Base-by-base conservation (phyloP, 352 stramenopile species). In the Plasmopara viticola region DNA sequence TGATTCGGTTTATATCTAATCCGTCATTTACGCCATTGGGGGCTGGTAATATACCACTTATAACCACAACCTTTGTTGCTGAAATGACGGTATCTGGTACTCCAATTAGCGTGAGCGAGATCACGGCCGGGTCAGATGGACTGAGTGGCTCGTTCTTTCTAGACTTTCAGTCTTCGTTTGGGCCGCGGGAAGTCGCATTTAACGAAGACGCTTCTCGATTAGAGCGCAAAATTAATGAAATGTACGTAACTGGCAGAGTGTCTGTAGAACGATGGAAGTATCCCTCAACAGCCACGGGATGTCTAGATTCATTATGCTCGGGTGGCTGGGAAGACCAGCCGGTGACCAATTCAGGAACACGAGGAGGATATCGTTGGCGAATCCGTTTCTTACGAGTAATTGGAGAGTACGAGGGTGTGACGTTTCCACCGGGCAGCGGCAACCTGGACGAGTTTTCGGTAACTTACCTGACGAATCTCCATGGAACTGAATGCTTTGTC, bases 1-100 rank as follows among this genome's bases (percentile, higher is more conserved):
- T 70, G 14, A 70, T 98, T 8, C 94, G 72, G 2, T 99, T 98
- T 58, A 96, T 96, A 13, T 78, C 91, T 17, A 98, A 98, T 56
- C 76, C 82, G 13, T 68, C 60, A 6, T 80, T 85, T 40, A 96
- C 77, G 20, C 95, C 95, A 12, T 85, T 91, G 9, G 95, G 95
- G 5, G 82, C 94, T 20, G 94, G 93, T 9, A 82, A 98, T 66
- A 60, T 98, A 34, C 55, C 73, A 2, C 46, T 70, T 31, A 81
- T 98, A 41, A 61, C 56, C 14, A 64, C 66, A 14, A 64, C 58
- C 6, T 86, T 82, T 56, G 41, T 34, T 3, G 50, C 69, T 0
- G 59, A 62, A 10, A 64, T 52, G 10, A 15, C 6, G 29, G 48
- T 31, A 31, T 45, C 14, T 52, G 44, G 56, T 47, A 56, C 34